Evolutionary conservation across 495 filamentous ascomycete genomes (phyloP), one percentile per base, ranked within the genome.

Genomic region (Aspergillus sclerotioniger): DNA sequence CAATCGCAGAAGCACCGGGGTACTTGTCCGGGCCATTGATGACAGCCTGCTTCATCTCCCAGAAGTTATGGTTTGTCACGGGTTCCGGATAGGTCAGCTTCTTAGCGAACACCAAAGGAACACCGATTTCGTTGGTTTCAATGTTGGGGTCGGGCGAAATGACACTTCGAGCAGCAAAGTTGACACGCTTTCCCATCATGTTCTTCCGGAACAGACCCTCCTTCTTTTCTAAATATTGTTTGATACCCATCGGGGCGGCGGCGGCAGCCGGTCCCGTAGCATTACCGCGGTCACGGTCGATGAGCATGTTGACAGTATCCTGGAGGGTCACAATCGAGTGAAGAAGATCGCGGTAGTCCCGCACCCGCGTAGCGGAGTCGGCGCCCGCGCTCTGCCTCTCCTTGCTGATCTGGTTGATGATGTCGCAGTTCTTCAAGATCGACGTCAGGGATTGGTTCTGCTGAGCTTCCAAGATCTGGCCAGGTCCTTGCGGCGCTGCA

Each of bases 141-240:
- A 99, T 94, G 65, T 96, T 98, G 4, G 95, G 95, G 70, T 99
- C 95, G 2, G 95, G 94, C 29, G 93, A 97, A 60, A 99, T 99
- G 63, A 99, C 95, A 80, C 88, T 94, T 69, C 95, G 88, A 52
- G 95, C 95, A 55, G 95, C 95, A 69, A 92, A 97, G 73, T 99
- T 98, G 71, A 99, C 95, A 76, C 95, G 90, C 78, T 99, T 99
- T 48, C 95, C 95, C 95, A 99, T 99, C 93, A 99, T 98, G 76
- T 99, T 96, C 81, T 93, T 98, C 63, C 95, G 81, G 79, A 99
- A 98, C 48, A 99, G 76, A 47, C 95, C 95, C 67, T 99, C 95
- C 73, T 99, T 99, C 81, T 98, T 98, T 74, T 99, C 95, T 15
- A 99, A 82, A 65, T 91, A 88, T 67, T 99, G 95, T 74, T 98